Percentiles rank a stretch among this genome's conserved stretches.
phyloP scores from a whole-genome alignment of 495 filamentous ascomycete species.

The Penicillium flavigenum region DNA sequence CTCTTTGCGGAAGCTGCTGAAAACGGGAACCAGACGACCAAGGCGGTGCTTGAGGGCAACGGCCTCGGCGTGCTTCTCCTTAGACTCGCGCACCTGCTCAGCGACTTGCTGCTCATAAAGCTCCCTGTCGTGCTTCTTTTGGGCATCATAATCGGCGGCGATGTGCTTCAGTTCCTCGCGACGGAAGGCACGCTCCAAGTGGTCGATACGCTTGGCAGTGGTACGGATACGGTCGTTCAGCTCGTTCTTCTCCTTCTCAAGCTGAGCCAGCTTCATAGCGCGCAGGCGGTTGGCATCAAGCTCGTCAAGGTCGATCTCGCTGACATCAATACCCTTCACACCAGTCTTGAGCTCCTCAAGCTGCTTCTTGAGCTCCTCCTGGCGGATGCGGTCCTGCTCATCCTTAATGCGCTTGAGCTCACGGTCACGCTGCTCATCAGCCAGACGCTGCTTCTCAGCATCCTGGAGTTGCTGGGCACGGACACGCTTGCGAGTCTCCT shows the following conservation, averaged over 20 bases:
- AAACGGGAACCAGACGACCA: constrained; percentile 71
- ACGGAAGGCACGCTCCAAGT: constrained; percentile 94
- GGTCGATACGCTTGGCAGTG: constrained; percentile 94
- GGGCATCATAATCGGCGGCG: constrained; percentile 77
- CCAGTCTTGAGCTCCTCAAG: constrained; percentile 91
- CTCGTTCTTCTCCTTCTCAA: constrained; percentile 96
- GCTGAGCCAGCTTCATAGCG: constrained; percentile 88
- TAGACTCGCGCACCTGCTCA: constrained; percentile 73
- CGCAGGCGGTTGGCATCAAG: constrained; percentile 87
- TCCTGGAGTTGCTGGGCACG: constrained; percentile 82
- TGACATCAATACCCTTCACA: constrained; percentile 74
- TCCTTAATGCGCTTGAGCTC: constrained; percentile 84
- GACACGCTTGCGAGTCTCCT: constrained; percentile 78
- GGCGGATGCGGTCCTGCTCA: constrained; percentile 87
- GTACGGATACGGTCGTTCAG: constrained; percentile 84
- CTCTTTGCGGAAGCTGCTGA: constrained; percentile 76
- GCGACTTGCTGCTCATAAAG: constrained; percentile 76
- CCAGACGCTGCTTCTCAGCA: constrained; percentile 80
- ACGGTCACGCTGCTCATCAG: constrained; percentile 86
- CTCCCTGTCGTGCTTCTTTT: constrained; percentile 76
- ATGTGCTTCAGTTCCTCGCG: constrained; percentile 94
- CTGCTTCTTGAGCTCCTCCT: constrained; percentile 93
- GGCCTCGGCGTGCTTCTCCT: constrained; percentile 85
- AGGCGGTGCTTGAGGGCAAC: constrained; percentile 91
- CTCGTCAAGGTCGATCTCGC: constrained; percentile 74